These are phyloP conservation scores for Trametes cingulata DNA, from an alignment of 768 basidiomycete species.

Conservation along the genomic window DNA sequence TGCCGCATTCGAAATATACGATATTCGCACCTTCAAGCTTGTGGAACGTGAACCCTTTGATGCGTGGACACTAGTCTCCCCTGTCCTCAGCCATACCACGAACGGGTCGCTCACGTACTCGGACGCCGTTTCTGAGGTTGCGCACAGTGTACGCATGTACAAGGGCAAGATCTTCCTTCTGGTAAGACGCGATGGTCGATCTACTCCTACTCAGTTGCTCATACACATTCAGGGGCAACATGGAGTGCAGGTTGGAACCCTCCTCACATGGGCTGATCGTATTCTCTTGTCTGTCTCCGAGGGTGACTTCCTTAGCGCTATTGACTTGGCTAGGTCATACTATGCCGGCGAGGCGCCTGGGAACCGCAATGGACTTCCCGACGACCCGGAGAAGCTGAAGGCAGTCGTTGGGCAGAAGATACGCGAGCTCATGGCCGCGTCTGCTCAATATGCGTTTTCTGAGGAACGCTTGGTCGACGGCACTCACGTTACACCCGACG, in stretches of 20 bases:
- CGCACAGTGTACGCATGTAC: constrained; percentile 76
- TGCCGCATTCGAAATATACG: constrained; percentile 65
- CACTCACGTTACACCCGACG: constrained; percentile 79
- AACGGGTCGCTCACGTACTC: constrained; percentile 49
- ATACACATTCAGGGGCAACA: constrained; percentile 51
- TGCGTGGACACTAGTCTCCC: constrained; percentile 54
- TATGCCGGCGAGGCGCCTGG: constrained; percentile 80
- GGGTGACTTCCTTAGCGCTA: constrained; percentile 89
- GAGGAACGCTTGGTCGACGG: constrained; percentile 92
- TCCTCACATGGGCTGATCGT: constrained; percentile 94
- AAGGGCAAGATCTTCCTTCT: constrained; percentile 91
- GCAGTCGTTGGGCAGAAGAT: constrained; percentile 73
- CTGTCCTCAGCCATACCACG: constrained; percentile 47
- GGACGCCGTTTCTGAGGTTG: constrained; percentile 54
- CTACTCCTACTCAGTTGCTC: background rate
- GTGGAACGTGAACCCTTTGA: constrained; percentile 67
- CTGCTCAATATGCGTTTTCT: constrained; percentile 87
- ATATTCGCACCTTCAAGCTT: constrained; percentile 52
- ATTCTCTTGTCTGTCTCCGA: constrained; percentile 79
- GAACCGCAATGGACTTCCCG: constrained; percentile 85
- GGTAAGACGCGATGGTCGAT: constrained; percentile 49
- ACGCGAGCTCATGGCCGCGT: constrained; percentile 82
- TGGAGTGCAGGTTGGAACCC: constrained; percentile 75
- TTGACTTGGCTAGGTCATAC: constrained; percentile 81
- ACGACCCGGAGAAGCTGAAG: constrained; percentile 56